phyloP scores from a whole-genome alignment of 306 rosid genomes.

The Trifolium subterraneum region DNA sequence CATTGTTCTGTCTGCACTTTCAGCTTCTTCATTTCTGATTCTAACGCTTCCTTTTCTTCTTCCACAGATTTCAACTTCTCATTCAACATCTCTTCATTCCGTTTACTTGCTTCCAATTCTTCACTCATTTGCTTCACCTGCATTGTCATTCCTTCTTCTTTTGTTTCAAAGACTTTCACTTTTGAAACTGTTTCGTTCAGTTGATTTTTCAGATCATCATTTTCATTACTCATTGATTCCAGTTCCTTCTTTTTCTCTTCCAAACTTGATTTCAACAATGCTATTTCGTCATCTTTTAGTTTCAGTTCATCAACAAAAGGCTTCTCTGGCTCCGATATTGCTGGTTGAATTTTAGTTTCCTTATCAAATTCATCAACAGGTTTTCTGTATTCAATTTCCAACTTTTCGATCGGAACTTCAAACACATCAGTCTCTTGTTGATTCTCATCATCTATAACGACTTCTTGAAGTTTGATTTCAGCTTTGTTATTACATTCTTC shows the following conservation, averaged over 20 bases:
- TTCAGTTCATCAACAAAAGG: slow-evolving; percentile 50
- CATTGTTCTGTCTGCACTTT: slow-evolving; percentile 90
- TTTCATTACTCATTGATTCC: slow-evolving; percentile 49
- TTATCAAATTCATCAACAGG: slow-evolving; percentile 44
- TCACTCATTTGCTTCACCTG: slow-evolving; percentile 52
- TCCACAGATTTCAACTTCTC: slow-evolving; percentile 63
- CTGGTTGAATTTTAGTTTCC: slow-evolving; percentile 46
- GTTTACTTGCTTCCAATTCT: slow-evolving; percentile 63
- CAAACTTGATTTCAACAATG: slow-evolving; percentile 51
- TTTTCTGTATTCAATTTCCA: slow-evolving; percentile 45
- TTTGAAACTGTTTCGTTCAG: slow-evolving; percentile 54
- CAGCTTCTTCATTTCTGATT: slow-evolving; percentile 79
- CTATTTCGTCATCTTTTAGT: slow-evolving; percentile 57
- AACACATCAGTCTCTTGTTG: slow-evolving; percentile 79
- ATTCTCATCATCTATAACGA: slow-evolving; percentile 43
- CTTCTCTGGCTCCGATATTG: slow-evolving; percentile 49
- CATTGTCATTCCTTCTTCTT: slow-evolving; percentile 57
- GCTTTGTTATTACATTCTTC: slow-evolving; percentile 43
- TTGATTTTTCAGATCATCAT: slow-evolving; percentile 60
- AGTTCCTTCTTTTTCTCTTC: slow-evolving; percentile 63
- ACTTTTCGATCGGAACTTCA: slow-evolving; percentile 72
- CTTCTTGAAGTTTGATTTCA: slow-evolving; percentile 17
- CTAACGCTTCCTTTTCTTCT: slow-evolving; percentile 64
- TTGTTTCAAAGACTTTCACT: slow-evolving; percentile 52
- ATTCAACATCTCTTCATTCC: slow-evolving; percentile 45